Conservation (phyloP, 1,284 basidiomycete species). For the Cryptococcus amylolentus region DNA sequence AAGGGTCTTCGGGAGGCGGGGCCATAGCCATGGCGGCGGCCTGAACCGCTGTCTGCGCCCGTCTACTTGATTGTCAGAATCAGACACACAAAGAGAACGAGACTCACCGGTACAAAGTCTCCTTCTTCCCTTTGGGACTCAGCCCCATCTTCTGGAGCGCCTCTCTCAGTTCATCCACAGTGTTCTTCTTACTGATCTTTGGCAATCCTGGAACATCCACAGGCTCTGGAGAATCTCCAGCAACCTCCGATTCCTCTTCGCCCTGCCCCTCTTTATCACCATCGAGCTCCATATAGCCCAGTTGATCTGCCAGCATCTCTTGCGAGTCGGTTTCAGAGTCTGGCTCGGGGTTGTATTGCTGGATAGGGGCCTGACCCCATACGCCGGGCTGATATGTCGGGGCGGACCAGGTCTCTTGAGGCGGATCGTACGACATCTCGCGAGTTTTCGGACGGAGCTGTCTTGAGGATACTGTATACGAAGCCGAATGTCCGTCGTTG, state of each 20-base stretch:
- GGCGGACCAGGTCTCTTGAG: too few relatives aligned
- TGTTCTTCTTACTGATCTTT: constrained; percentile 38
- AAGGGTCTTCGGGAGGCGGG: neutral
- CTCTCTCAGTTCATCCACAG: constrained; percentile 32
- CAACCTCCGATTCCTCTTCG: neutral
- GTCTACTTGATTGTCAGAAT: neutral
- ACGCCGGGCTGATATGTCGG: too few relatives aligned
- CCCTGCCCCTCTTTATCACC: neutral
- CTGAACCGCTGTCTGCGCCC: neutral
- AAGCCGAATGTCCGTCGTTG: too few relatives aligned
- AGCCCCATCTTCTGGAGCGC: constrained; percentile 33
- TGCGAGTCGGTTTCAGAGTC: neutral
- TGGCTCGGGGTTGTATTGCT: neutral
- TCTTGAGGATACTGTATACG: too few relatives aligned
- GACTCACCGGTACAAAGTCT: constrained; percentile 45
- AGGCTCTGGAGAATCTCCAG: neutral
- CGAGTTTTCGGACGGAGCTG: too few relatives aligned
- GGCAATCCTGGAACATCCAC: neutral
- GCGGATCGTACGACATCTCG: too few relatives aligned
- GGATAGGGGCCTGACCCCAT: neutral
- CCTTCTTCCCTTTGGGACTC: constrained; percentile 45
- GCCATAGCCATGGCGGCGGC: neutral
- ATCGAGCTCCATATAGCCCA: too few relatives aligned
- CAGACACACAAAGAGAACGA: neutral
- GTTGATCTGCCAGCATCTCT: too few relatives aligned